Evolutionary conservation across 1,284 basidiomycete genomes (phyloP).

Genomic region (Xerocomus cyaneibrunnescens): DNA sequence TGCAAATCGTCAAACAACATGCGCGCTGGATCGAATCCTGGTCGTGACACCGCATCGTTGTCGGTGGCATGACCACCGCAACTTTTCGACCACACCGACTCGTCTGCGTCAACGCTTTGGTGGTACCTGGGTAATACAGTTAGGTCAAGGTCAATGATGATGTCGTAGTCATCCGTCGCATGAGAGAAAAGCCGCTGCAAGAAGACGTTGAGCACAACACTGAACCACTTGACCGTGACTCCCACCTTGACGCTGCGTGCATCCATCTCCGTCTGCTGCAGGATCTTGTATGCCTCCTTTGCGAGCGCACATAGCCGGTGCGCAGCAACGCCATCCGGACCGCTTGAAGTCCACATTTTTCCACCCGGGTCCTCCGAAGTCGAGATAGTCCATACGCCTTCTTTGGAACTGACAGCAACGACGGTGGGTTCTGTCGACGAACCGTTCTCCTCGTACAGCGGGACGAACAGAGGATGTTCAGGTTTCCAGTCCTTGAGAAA

Average conservation of each 20-base stretch:
- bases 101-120: slow-evolving; percentile 59
- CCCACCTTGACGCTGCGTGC: slow-evolving; percentile 53
- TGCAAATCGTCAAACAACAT: slow-evolving; percentile 69
- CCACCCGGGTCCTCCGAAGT: slow-evolving; percentile 83
- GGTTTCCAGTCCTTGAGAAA: slow-evolving; percentile 87
- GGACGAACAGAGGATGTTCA: slow-evolving; percentile 62
- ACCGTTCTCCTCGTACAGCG: slow-evolving; percentile 49
- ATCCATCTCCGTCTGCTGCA: slow-evolving; percentile 23
- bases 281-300: slow-evolving; percentile 57
- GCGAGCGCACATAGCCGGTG: slow-evolving; percentile 71
- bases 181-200: slow-evolving; percentile 79
- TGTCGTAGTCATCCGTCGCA: slow-evolving; percentile 83
- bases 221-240: neutral
- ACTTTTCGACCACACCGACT: slow-evolving; percentile 43
- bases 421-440: slow-evolving; percentile 18
- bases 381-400: slow-evolving; percentile 76
- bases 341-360: slow-evolving; percentile 68
- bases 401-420: slow-evolving; percentile 33
- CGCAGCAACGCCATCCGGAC: slow-evolving; percentile 69
- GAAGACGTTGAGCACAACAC: slow-evolving; percentile 8
- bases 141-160: slow-evolving; percentile 76
- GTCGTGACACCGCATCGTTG: slow-evolving; percentile 39
- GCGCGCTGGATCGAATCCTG: slow-evolving; percentile 84
- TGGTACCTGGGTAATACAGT: slow-evolving; percentile 69
- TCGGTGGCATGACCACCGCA: slow-evolving; percentile 51